Evolutionary conservation across 2,329 filamentous ascomycete genomes (phyloP).

Genomic region (Nigrospora oryzae): DNA sequence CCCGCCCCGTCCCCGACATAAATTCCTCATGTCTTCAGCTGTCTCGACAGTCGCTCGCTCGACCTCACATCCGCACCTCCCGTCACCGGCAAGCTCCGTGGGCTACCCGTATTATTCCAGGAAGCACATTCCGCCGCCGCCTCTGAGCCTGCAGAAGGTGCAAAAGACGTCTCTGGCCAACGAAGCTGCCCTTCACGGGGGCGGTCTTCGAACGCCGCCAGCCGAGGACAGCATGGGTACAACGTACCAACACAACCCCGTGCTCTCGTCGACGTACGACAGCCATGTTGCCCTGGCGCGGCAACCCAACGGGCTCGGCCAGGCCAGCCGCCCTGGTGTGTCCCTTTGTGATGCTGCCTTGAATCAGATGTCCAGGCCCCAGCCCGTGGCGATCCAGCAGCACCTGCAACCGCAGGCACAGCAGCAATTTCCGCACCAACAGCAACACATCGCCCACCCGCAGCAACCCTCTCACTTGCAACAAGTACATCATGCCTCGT

Average conservation of each 20-base stretch:
- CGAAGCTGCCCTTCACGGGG: conserved; percentile 16
- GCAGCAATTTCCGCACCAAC: conserved; percentile 8
- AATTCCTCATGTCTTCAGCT: conserved; percentile 19
- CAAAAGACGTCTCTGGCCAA: conserved; percentile 10
- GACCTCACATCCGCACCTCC: conserved; percentile 15
- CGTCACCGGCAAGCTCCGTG: conserved; percentile 12
- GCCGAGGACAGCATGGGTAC: conserved; percentile 42
- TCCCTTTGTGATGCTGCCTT: conserved; percentile 22
- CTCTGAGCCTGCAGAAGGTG: conserved; percentile 10
- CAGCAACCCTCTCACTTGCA: conserved; percentile 1
- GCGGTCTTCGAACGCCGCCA: conserved; percentile 42
- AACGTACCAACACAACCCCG: conserved; percentile 34
- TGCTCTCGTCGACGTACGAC: conserved; percentile 36
- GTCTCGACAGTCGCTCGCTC: conserved; percentile 13
- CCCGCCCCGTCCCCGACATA: too few species aligned
- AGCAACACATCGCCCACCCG: conserved; percentile 3
- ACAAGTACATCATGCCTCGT: conserved; percentile 6
- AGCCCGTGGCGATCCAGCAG: conserved; percentile 1
- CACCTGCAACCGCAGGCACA: conserved; percentile 13
- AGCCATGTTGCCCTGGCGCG: conserved; percentile 30
- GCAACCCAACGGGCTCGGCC: conserved; percentile 25
- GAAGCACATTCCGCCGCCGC: conserved; percentile 8
- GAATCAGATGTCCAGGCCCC: conserved; percentile 11
- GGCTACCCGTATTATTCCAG: conserved; percentile 7
- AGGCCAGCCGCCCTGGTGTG: conserved; percentile 22